These are phyloP conservation scores for Saccharomycopsis hybrid DNA, from an alignment of 1,139 yeast species.

Conservation along the genomic window DNA sequence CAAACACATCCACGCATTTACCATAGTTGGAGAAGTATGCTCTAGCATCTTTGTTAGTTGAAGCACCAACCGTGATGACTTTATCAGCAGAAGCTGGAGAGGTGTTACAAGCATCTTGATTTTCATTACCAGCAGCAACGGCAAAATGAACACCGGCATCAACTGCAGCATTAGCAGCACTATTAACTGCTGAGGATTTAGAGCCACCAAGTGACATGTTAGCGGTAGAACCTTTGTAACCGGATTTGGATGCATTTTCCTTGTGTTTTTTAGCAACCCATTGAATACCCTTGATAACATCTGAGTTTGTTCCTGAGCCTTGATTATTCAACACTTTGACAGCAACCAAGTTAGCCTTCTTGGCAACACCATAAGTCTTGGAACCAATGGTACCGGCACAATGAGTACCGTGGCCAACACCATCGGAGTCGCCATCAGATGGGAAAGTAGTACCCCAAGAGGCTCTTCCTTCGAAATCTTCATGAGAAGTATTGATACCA, in stretches of 20 bases:
- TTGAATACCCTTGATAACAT: constrained; percentile 76
- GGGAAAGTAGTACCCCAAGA: constrained; percentile 92
- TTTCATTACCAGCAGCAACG: constrained; percentile 86
- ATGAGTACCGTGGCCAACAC: constrained; percentile 88
- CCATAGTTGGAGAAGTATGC: constrained; percentile 83
- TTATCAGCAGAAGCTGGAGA: constrained; percentile 77
- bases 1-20: constrained; percentile 77
- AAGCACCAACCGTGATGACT: constrained; percentile 80
- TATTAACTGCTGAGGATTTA: constrained; percentile 70
- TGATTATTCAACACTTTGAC: constrained; percentile 71
- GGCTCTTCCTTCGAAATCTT: constrained; percentile 89
- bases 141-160: constrained; percentile 77
- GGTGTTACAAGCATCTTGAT: constrained; percentile 76
- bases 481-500: constrained; percentile 76
- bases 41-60: constrained; percentile 65
- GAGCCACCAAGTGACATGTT: constrained; percentile 92
- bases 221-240: constrained; percentile 80
- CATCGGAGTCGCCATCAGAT: constrained; percentile 69
- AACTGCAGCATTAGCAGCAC: constrained; percentile 81
- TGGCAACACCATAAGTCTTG: constrained; percentile 70
- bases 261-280: constrained; percentile 64
- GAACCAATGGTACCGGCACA: constrained; percentile 85
- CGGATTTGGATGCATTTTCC: constrained; percentile 40
- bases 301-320: constrained; percentile 78
- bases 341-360: constrained; percentile 67